These are phyloP conservation scores for Allium fistulosum DNA, from an alignment of 106 monocot species.

Conservation along the genomic window DNA sequence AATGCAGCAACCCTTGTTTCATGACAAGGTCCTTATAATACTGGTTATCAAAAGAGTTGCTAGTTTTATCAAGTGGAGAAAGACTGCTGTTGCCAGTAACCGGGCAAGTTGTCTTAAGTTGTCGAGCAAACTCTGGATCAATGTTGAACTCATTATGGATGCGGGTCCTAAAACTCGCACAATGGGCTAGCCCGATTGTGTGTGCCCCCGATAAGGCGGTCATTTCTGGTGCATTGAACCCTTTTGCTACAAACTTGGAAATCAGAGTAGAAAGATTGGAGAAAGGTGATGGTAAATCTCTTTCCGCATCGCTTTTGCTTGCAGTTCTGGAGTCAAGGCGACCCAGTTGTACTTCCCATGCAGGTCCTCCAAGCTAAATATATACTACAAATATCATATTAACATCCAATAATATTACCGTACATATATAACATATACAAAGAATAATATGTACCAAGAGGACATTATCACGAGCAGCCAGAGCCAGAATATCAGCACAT, in stretches of 20 bases:
- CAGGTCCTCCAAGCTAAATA: constrained; percentile 25
- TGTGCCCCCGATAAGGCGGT: constrained; percentile 39
- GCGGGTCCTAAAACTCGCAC: constrained; percentile 14
- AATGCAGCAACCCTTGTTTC: constrained; percentile 3
- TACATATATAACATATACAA: no score
- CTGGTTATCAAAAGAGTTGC: neutral
- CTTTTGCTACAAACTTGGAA: constrained; percentile 10
- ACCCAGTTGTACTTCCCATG: constrained; percentile 24
- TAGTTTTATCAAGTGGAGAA: constrained; percentile 7
- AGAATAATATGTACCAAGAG: constrained; percentile 5
- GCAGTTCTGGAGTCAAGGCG: constrained; percentile 23
- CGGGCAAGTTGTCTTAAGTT: constrained; percentile 1
- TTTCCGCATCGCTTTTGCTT: constrained; percentile 14
- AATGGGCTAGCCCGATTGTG: constrained; percentile 35
- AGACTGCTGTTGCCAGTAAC: constrained; percentile 6
- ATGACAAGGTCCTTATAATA: constrained; percentile 9
- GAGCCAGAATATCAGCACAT: constrained; percentile 44
- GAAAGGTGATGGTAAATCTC: constrained; percentile 13
- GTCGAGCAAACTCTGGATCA: constrained; percentile 9
- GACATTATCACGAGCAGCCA: constrained; percentile 28
- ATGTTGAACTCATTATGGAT: constrained; percentile 22
- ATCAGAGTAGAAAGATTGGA: constrained; percentile 18
- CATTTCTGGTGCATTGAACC: constrained; percentile 22
- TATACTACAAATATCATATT: neutral
- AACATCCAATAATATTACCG: neutral